phyloP scores from a whole-genome alignment of 73 alveolate species.

The Blepharisma japonicum region DNA sequence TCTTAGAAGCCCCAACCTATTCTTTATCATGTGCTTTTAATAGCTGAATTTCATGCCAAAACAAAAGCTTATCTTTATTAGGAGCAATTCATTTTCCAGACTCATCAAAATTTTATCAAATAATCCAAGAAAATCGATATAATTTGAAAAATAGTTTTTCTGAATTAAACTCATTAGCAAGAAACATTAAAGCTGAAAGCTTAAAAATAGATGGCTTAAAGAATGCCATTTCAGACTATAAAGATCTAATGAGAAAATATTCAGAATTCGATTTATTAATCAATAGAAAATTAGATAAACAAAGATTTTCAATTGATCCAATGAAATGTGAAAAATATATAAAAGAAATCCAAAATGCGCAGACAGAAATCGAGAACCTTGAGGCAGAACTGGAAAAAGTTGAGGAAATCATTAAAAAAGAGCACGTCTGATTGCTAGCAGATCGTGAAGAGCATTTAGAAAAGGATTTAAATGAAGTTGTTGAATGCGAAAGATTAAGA shows the following conservation, averaged over 20 bases:
- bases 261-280: conserved; percentile 12
- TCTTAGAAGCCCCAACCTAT: conserved; percentile 16
- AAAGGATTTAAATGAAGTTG: not conserved
- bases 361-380: not conserved
- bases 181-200: not conserved
- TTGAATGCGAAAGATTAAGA: not conserved
- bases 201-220: conserved; percentile 8
- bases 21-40: not conserved
- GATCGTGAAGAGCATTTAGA: conserved; percentile 18
- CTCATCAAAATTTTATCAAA: not conserved
- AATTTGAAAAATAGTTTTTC: no score
- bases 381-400: not conserved
- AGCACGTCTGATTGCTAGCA: conserved; percentile 1
- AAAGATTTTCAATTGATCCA: not conserved
- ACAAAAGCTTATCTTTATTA: not conserved
- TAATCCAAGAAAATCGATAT: not conserved
- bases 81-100: not conserved
- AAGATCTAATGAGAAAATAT: not conserved
- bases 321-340: conserved; percentile 5
- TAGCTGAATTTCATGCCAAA: not conserved
- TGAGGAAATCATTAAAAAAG: not conserved
- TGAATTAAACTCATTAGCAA: not conserved
- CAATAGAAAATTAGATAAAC: not conserved
- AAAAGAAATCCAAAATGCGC: not conserved
- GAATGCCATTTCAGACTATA: not conserved